Evolutionary conservation across 768 basidiomycete species (phyloP), one percentile per base, ranked within the genome.

Genomic region (Hypholoma sublateritium): DNA sequence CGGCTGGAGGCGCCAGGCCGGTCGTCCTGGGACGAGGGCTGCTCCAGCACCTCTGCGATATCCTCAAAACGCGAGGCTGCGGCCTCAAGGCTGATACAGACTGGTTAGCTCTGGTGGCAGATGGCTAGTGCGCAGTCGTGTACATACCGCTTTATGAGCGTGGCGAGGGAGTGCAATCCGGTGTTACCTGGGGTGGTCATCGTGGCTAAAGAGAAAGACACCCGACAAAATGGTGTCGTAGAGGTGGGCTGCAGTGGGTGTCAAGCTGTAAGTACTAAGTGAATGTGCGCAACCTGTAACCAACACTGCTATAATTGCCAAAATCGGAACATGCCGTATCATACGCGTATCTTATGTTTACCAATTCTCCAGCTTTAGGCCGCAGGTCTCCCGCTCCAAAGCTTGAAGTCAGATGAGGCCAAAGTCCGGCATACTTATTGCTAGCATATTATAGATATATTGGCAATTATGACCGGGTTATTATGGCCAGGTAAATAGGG

Each of bases 61-160:
- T 99, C 97, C 72, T 99, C 97, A 35, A 99, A 84, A 34, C 97
- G 85, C 43, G 91, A 92, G 5, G 93, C 95, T 8, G 94, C 92
- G 22, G 97, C 97, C 79, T 95, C 91, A 50, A 94, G 83, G 61
- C 95, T 95, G 66, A 46, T 82, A 78, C 57, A 54, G 16, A 57
- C 56, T 51, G 39, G 39, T 57, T 19, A 55, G 49, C 47, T 50
- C 42, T 19, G 14, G 19, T 21, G 12, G 21, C 19, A 7, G 35
- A 14, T 37, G 44, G 57, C n/a, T 52, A 42, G 50, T 62, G 24
- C 17, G 49, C 25, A 36, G 19, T 8, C 14, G 35, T 25, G 28
- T 43, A 66, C 78, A 55, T 66, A 89, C 89, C 91, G 84, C 72
- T 91, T 93, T 70, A 90, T 89, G 59, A 93, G 86, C 9, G 91